phyloP scores from a whole-genome alignment of 106 monocot species.

The Amphibolis antarctica region DNA sequence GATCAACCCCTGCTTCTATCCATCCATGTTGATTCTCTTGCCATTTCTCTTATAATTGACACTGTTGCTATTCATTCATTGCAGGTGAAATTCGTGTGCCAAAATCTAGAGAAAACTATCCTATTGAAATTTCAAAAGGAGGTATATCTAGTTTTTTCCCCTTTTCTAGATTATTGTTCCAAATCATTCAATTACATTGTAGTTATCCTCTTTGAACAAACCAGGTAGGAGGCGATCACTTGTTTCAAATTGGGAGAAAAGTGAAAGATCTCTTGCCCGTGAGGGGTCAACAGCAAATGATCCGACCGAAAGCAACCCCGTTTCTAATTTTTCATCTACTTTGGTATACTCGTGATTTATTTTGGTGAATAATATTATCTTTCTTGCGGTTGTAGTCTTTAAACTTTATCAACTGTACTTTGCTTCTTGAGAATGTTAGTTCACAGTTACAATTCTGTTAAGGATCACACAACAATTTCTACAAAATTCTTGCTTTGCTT shows the following conservation, averaged over 20 bases:
- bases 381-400: too few relatives aligned
- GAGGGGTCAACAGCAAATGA: slow-evolving; percentile 32
- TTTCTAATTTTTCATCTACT: slow-evolving; percentile 15
- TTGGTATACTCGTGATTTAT: slow-evolving; percentile 11
- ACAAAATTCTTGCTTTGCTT: too few relatives aligned
- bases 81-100: slow-evolving; percentile 44
- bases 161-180: not conserved
- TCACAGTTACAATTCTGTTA: too few relatives aligned
- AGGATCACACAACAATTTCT: too few relatives aligned
- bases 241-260: slow-evolving; percentile 52
- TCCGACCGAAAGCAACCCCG: slow-evolving; percentile 15
- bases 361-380: not conserved
- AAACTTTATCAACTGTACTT: too few relatives aligned
- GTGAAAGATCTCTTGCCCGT: slow-evolving; percentile 26
- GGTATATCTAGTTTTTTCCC: slow-evolving; percentile 23
- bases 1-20: too few relatives aligned
- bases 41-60: not conserved
- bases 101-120: slow-evolving; percentile 37
- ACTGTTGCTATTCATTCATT: slow-evolving; percentile 2
- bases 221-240: slow-evolving; percentile 47
- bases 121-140: slow-evolving; percentile 47
- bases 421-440: too few relatives aligned
- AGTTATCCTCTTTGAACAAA: not conserved
- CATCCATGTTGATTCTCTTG: not conserved
- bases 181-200: not conserved